Conservation (phyloP, 2,329 filamentous ascomycete genomes). For the Colletotrichum acutatum region DNA sequence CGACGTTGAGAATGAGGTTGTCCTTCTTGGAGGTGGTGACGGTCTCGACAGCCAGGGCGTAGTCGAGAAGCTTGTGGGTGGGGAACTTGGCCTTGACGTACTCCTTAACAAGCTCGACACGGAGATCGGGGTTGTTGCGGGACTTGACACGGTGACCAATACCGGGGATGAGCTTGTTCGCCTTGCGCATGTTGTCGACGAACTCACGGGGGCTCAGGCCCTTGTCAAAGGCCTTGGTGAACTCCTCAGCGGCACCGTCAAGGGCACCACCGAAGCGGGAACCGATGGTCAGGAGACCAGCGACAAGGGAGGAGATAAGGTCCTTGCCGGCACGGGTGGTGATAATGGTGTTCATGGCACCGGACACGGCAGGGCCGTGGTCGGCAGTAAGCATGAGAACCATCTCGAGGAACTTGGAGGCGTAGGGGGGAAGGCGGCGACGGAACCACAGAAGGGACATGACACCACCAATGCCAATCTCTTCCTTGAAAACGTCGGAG, state of each 20-base stretch:
- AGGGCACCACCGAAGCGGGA: conserved; percentile 98
- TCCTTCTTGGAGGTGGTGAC: conserved; percentile 99
- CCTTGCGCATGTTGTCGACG: conserved; percentile 98
- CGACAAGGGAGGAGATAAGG: conserved; percentile 93
- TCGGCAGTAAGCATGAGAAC: conserved; percentile 99
- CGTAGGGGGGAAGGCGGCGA: conserved; percentile 93
- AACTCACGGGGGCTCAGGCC: conserved; percentile 98
- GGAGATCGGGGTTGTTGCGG: conserved; percentile 99
- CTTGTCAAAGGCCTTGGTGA: conserved; percentile 98
- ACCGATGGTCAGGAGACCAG: conserved; percentile 97
- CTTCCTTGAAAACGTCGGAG: conserved; percentile 99
- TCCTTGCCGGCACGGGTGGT: conserved; percentile 99
- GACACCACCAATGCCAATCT: conserved; percentile 99
- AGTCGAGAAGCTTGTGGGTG: conserved; percentile 97
- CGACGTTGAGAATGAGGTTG: conserved; percentile 99
- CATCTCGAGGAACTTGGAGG: conserved; percentile 99
- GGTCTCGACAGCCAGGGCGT: conserved; percentile 95
- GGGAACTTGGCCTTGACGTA: conserved; percentile 98
- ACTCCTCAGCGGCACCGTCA: conserved; percentile 97
- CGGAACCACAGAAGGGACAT: conserved; percentile 99
- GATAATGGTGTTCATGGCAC: conserved; percentile 99
- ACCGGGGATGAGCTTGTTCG: conserved; percentile 99
- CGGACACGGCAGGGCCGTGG: conserved; percentile 97
- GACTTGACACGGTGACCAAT: conserved; percentile 99
- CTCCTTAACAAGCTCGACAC: conserved; percentile 99